Conservation (phyloP, 495 filamentous ascomycete species). For the Annulohypoxylon maeteangense region DNA sequence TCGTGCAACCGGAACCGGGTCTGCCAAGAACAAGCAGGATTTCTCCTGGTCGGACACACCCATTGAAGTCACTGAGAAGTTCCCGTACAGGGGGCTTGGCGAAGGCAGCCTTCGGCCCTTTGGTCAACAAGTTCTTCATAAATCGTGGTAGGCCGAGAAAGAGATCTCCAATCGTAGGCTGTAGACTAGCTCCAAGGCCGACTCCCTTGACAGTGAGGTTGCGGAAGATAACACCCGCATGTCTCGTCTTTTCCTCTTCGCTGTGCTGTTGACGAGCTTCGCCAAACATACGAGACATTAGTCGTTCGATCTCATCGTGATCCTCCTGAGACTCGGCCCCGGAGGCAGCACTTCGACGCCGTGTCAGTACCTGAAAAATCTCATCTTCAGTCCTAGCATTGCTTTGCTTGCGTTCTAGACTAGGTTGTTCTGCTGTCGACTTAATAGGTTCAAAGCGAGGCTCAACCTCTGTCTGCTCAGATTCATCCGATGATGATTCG, state of each 20-base stretch:
- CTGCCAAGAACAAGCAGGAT: conserved; percentile 75
- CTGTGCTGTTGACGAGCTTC: conserved; percentile 66
- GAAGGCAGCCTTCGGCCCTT: conserved; percentile 46
- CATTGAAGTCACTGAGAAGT: conserved; percentile 68
- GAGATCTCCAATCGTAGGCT: conserved; percentile 70
- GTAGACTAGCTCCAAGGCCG: conserved; percentile 72
- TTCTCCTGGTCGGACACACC: conserved; percentile 58
- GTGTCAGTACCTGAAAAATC: conserved; percentile 61
- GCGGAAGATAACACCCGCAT: conserved; percentile 69
- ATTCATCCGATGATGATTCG: conserved; percentile 37
- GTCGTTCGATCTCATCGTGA: conserved; percentile 55
- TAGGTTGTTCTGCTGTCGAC: conserved; percentile 22
- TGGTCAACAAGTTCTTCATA: conserved; percentile 59
- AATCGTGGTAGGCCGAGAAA: conserved; percentile 67
- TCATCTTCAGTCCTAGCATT: conserved; percentile 59
- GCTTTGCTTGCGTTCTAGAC: conserved; percentile 8
- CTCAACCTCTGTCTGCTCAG: conserved; percentile 36
- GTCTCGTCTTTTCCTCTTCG: conserved; percentile 73
- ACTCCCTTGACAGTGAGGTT: conserved; percentile 74
- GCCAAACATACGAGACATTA: conserved; percentile 62
- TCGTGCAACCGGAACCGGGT: conserved; percentile 77
- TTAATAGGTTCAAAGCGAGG: conserved; percentile 39
- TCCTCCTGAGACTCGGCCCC: conserved; percentile 44
- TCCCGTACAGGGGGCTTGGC: conserved; percentile 65
- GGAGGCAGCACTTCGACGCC: conserved; percentile 57